phyloP scores from a whole-genome alignment of 2,329 filamentous ascomycete species.

The Knoxdaviesia capensis region DNA sequence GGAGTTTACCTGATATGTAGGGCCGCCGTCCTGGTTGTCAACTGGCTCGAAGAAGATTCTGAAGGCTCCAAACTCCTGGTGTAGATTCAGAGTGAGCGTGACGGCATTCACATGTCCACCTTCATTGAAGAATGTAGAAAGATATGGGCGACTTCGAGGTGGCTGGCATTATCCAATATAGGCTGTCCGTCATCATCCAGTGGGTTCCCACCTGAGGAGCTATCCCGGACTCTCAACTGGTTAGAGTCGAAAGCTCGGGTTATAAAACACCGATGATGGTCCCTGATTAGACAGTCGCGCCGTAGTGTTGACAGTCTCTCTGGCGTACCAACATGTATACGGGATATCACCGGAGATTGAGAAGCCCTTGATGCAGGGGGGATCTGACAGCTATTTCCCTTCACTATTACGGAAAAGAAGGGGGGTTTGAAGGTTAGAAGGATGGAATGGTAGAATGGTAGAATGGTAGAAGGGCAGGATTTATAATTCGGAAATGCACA shows the following conservation, averaged over 20 bases:
- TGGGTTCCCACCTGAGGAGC: background rate
- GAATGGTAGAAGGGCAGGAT: background rate
- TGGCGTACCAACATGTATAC: conserved; percentile 2
- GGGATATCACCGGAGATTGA: conserved; percentile 1
- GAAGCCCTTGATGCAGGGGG: conserved; percentile 4
- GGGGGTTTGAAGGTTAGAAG: too few species aligned
- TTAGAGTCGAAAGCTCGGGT: conserved; percentile 4
- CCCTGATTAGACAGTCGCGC: conserved; percentile 3
- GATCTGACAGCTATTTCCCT: conserved; percentile 2
- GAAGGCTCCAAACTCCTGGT: conserved; percentile 8
- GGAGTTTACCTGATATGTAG: conserved; percentile 7
- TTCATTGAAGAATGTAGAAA: conserved; percentile 6
- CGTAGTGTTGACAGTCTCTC: conserved; percentile 3
- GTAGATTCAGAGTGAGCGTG: conserved; percentile 6
- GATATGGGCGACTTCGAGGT: conserved; percentile 6
- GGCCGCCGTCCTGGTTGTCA: conserved; percentile 9
- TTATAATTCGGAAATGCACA: background rate
- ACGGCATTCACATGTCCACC: conserved; percentile 21
- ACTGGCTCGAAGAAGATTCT: conserved; percentile 7
- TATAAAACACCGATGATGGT: conserved; percentile 5
- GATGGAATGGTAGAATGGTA: too few species aligned
- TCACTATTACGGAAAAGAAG: too few species aligned
- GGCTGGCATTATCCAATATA: background rate
- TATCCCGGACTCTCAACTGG: conserved; percentile 1
- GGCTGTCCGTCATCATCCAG: conserved; percentile 4